phyloP scores from a whole-genome alignment of 148 eudicot species.

The Selenicereus undatus region DNA sequence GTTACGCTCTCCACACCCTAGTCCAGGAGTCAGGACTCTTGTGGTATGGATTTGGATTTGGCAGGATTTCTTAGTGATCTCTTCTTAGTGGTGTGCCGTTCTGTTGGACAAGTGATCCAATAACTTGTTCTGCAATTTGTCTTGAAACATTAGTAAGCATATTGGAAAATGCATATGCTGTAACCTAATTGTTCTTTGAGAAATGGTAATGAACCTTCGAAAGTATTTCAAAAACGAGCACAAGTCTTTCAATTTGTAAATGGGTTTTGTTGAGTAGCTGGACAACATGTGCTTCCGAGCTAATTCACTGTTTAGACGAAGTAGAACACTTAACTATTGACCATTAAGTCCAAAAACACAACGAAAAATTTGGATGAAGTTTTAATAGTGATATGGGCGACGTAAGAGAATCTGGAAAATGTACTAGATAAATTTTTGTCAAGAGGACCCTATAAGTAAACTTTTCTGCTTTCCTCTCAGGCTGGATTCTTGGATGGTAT shows the following conservation, averaged over 20 bases:
- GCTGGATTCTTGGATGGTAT: slow-evolving; percentile 95
- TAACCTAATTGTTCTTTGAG: neutral
- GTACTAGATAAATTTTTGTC: neutral
- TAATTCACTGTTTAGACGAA: neutral
- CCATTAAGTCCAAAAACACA: neutral
- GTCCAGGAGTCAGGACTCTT: too few relatives aligned
- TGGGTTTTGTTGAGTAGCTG: neutral
- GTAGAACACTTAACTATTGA: neutral
- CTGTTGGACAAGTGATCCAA: neutral
- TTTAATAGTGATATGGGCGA: neutral
- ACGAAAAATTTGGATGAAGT: neutral
- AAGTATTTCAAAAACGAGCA: neutral
- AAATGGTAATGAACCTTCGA: neutral
- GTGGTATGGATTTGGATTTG: too few relatives aligned
- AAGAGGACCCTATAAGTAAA: neutral
- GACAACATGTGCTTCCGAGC: neutral
- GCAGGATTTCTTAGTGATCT: neutral
- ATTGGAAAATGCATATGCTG: neutral
- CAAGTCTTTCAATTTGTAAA: neutral
- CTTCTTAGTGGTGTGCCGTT: neutral
- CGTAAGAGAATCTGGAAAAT: neutral
- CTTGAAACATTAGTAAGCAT: neutral
- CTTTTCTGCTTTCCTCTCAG: slow-evolving; percentile 31
- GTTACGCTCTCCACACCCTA: neutral
- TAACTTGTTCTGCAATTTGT: neutral